Base-by-base conservation (phyloP, 345 rosid species). In the Citrus maxima region DNA sequence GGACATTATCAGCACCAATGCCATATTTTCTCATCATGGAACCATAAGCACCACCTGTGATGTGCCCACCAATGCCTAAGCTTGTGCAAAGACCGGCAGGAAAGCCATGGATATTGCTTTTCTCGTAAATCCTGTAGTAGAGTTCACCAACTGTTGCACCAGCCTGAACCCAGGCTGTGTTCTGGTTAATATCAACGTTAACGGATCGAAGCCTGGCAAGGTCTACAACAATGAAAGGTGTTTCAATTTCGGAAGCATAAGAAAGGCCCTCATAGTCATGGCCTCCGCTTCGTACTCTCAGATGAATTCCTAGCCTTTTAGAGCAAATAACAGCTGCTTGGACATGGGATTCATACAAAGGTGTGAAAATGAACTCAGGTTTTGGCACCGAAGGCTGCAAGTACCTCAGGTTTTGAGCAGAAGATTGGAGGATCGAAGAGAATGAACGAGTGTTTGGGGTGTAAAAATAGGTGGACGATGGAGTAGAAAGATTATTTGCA, bases 111-210 rank as follows among this genome's bases (percentile, higher is more conserved):
- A 27, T 30, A 16, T 63, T 75, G 61, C 78, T 75, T 75, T 75
- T 75, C 78, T 75, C 30, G 5, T 68, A 49, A 69, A 85, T 85
- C 54, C 78, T 77, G 38, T 85, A 85, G 67, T 85, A 85, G 18
- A 78, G 75, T 27, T 85, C 88, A 46, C 88, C 88, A 24, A 60
- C 16, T 0, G 88, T 85, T 27, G 88, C 88, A 2, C 88, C 88
- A 3, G 85, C 78, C 46, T 85, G 84, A 62, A 75, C 84, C 88
- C 88, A 86, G 4, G 88, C 86, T 18, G 78, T 78, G 21, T 59
- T 72, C 55, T 70, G 49, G 0, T 70, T 34, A 5, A 83, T 73
- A 64, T 81, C 77, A 9, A 86, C 84, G 9, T 22, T 24, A n/a
- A 86, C 30, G 22, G 76, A 40, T 4, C 86, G 82, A 21, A 86